Conservation (phyloP, 129 eudicot genomes). For the Saposhnikovia divaricata region DNA sequence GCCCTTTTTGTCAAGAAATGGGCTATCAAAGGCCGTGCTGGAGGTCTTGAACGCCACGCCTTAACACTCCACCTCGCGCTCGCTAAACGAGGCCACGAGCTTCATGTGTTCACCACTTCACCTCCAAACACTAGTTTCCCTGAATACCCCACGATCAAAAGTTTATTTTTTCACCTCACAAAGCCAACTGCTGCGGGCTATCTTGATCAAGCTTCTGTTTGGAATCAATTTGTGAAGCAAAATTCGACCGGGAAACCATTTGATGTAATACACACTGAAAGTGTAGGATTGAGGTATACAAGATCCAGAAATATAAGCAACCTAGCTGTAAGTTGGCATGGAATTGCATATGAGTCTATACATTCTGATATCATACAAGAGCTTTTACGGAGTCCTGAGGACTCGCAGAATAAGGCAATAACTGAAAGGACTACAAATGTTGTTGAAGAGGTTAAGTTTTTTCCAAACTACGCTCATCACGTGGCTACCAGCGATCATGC, state of each 20-base stretch:
- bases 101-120: constrained; percentile 66
- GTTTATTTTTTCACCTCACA: constrained; percentile 50
- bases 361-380: constrained; percentile 77
- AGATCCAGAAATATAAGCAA: constrained; percentile 36
- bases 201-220: constrained; percentile 54
- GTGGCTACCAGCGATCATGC: constrained; percentile 78
- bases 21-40: constrained; percentile 48
- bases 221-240: constrained; percentile 46
- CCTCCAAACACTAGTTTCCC: constrained; percentile 38
- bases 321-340: constrained; percentile 72
- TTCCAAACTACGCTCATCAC: constrained; percentile 55
- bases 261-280: constrained; percentile 65
- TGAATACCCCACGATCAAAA: constrained; percentile 24
- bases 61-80: constrained; percentile 57
- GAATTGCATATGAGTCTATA: constrained; percentile 66
- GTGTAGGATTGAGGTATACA: constrained; percentile 57
- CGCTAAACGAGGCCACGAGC: constrained; percentile 63
- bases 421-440: constrained; percentile 32
- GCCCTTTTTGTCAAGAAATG: constrained; percentile 83
- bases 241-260: constrained; percentile 46
- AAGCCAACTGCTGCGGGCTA: constrained; percentile 47
- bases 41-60: constrained; percentile 76
- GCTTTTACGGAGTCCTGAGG: constrained; percentile 36
- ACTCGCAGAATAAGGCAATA: constrained; percentile 19
- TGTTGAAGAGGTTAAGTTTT: constrained; percentile 57